These are phyloP conservation scores for Aspergillus awamori DNA, from an alignment of 2,329 filamentous ascomycete genomes.

Conservation along the genomic window DNA sequence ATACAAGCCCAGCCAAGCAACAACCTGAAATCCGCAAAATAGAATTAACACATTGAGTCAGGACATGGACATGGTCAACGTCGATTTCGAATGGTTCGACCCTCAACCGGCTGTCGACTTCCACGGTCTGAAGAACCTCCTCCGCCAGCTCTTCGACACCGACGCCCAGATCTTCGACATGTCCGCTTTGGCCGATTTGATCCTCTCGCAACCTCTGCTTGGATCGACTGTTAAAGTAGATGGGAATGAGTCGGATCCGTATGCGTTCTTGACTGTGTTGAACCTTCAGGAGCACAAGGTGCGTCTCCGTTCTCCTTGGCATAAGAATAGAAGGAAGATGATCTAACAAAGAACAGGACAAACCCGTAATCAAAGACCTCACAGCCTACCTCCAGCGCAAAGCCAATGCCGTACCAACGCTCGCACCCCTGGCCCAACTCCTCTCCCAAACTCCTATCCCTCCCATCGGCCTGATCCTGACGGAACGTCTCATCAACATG, in stretches of 20 bases:
- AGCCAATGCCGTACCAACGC: slow-evolving; percentile 55
- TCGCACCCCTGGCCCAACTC: slow-evolving; percentile 62
- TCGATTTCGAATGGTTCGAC: slow-evolving; percentile 99
- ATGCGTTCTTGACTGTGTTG: slow-evolving; percentile 85
- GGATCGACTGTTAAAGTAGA: slow-evolving; percentile 98
- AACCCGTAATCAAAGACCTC: slow-evolving; percentile 70
- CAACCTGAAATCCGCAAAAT: neutral
- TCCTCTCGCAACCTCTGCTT: slow-evolving; percentile 82
- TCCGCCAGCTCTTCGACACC: slow-evolving; percentile 89
- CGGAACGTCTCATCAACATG: slow-evolving; percentile 94
- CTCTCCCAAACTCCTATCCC: slow-evolving; percentile 55
- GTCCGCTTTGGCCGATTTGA: slow-evolving; percentile 80
- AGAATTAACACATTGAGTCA: neutral
- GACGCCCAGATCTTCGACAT: slow-evolving; percentile 86
- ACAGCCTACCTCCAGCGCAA: slow-evolving; percentile 69
- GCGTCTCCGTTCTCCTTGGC: slow-evolving; percentile 5
- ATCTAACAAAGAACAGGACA: slow-evolving; percentile 52
- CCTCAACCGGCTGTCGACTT: slow-evolving; percentile 88
- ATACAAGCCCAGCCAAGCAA: neutral
- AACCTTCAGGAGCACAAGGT: slow-evolving; percentile 76
- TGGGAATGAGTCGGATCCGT: slow-evolving; percentile 87
- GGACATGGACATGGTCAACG: slow-evolving; percentile 90
- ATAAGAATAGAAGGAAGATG: too few species aligned
- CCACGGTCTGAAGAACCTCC: slow-evolving; percentile 85
- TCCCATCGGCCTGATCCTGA: slow-evolving; percentile 82